phyloP scores from a whole-genome alignment of 768 basidiomycete species.

The Hericium erinaceus region DNA sequence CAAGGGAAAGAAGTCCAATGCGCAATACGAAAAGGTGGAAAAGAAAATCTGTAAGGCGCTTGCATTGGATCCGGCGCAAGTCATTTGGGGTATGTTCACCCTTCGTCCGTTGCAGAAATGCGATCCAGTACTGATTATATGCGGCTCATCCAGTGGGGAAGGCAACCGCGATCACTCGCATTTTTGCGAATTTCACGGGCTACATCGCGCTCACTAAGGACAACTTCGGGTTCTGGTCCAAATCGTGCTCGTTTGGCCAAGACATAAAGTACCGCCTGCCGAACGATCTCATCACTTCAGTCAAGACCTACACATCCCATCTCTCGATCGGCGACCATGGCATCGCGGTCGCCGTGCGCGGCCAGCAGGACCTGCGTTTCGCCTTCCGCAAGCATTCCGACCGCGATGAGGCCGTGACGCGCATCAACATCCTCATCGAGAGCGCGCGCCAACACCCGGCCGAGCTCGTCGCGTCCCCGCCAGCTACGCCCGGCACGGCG shows the following conservation, averaged over 20 bases:
- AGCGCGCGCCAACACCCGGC: background rate
- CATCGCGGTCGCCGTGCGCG: slow-evolving; percentile 5
- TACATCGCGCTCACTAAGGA: slow-evolving; percentile 9
- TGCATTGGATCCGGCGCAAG: slow-evolving; percentile 7
- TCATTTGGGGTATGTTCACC: slow-evolving; percentile 9
- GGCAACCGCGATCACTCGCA: background rate
- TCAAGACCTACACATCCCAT: background rate
- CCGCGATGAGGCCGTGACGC: slow-evolving; percentile 4
- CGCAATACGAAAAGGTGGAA: background rate
- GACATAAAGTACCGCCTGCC: slow-evolving; percentile 12
- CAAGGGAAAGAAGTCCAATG: background rate
- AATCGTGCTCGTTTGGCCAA: slow-evolving; percentile 4
- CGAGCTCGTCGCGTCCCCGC: background rate
- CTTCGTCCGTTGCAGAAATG: background rate
- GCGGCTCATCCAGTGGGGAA: too few species aligned
- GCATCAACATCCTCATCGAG: background rate
- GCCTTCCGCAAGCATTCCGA: slow-evolving; percentile 1
- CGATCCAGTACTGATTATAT: too few species aligned
- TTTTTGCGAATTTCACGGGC: slow-evolving; percentile 3
- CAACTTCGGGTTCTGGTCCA: slow-evolving; percentile 13
- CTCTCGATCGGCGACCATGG: slow-evolving; percentile 2
- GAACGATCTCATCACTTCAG: slow-evolving; percentile 5
- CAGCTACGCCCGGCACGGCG: background rate
- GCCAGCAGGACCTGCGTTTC: slow-evolving; percentile 7
- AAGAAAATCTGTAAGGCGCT: slow-evolving; percentile 3